phyloP scores from a whole-genome alignment of 768 basidiomycete species.

The Phlebiopsis flavidoalba region DNA sequence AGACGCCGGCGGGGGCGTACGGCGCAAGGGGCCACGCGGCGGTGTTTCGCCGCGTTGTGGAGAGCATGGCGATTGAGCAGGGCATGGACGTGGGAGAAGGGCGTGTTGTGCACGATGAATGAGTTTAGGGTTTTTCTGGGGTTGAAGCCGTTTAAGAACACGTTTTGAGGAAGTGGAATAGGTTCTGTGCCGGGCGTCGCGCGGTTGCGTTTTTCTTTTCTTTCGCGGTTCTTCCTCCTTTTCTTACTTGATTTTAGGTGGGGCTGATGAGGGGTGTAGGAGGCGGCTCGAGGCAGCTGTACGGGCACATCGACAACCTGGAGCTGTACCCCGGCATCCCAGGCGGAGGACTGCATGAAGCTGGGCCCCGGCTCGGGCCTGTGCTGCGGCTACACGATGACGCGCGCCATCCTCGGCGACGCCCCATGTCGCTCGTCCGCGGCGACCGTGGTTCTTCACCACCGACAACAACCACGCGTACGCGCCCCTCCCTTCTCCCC shows the following conservation, averaged over 20 bases:
- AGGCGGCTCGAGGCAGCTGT: slow-evolving; percentile 36
- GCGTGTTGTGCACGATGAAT: slow-evolving; percentile 32
- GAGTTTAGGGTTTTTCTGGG: slow-evolving; percentile 71
- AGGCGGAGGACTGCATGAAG: slow-evolving; percentile 22
- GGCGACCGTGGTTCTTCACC: slow-evolving; percentile 51
- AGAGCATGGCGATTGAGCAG: slow-evolving; percentile 53
- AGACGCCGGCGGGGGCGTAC: slow-evolving; percentile 40
- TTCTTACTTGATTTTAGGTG: too few relatives aligned
- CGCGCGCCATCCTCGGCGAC: slow-evolving; percentile 38
- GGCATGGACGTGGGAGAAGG: slow-evolving; percentile 47
- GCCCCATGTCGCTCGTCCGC: slow-evolving; percentile 47
- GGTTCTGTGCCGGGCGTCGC: slow-evolving; percentile 71
- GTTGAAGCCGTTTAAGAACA: slow-evolving; percentile 35
- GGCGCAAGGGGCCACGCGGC: slow-evolving; percentile 44
- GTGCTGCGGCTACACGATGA: slow-evolving; percentile 24
- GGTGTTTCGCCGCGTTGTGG: slow-evolving; percentile 45
- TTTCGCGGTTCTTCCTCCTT: too few relatives aligned
- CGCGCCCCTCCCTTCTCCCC: background rate
- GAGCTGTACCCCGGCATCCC: slow-evolving; percentile 31
- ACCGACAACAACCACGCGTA: slow-evolving; percentile 43
- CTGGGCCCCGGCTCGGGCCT: slow-evolving; percentile 23
- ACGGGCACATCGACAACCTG: slow-evolving; percentile 27
- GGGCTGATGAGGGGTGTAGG: too few relatives aligned
- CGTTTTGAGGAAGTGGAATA: background rate
- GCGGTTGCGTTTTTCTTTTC: too few relatives aligned